Percentiles rank a stretch among this genome's conserved stretches.
phyloP scores from a whole-genome alignment of 139 green algal species.

The Volvox reticuliferus region DNA sequence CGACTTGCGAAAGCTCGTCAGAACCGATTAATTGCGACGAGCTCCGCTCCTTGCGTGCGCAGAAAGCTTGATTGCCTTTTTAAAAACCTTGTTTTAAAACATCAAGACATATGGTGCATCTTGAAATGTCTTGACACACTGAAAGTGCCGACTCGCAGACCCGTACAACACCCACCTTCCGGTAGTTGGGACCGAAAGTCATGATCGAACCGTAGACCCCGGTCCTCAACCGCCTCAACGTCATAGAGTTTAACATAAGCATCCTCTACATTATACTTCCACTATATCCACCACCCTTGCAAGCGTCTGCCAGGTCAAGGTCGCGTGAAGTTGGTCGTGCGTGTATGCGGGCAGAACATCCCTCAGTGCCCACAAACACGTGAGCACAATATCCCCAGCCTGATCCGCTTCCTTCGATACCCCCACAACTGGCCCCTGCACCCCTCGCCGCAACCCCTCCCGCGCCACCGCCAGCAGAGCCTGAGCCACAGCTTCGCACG shows the following conservation, averaged over 20 bases:
- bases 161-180: not conserved
- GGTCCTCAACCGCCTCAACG: no score
- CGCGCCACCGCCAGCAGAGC: slow-evolving; percentile 26
- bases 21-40: no score
- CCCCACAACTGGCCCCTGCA: not conserved
- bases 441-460: not conserved
- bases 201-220: no score
- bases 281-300: not conserved
- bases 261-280: not conserved
- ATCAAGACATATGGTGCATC: no score
- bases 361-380: slow-evolving; percentile 37
- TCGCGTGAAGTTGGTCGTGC: slow-evolving; percentile 31
- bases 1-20: no score
- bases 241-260: no score
- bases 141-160: no score
- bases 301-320: slow-evolving; percentile 7
- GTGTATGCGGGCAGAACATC: slow-evolving; percentile 34
- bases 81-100: no score
- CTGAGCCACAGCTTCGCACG: slow-evolving; percentile 25
- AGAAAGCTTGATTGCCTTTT: no score
- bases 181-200: not conserved
- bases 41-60: no score
- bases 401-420: not conserved
- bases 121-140: no score
- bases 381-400: not conserved